Evolutionary conservation across 1,284 basidiomycete species (phyloP).

Genomic region (Ganoderma lingzhi): DNA sequence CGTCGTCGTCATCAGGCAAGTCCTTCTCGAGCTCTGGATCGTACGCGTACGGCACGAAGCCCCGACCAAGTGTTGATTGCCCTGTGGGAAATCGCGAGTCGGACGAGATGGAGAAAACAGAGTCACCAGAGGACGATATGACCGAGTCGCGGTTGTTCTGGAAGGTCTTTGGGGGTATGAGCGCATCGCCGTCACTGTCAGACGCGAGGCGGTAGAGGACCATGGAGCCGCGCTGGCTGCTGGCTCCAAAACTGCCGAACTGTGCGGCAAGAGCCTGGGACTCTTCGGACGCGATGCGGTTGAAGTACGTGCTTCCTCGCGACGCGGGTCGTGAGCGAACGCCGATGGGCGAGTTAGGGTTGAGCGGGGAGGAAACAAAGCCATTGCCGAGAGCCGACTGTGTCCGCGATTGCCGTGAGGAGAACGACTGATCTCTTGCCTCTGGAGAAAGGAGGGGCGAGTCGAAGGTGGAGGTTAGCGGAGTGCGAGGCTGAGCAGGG

Average conservation of each 20-base stretch:
- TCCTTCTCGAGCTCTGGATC: slow-evolving; percentile 70
- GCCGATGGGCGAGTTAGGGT: slow-evolving; percentile 47
- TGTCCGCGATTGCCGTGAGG: slow-evolving; percentile 35
- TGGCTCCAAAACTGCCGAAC: slow-evolving; percentile 30
- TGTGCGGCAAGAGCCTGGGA: slow-evolving; percentile 49
- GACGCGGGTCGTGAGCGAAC: slow-evolving; percentile 41
- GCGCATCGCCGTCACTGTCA: slow-evolving; percentile 43
- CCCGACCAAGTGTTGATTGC: slow-evolving; percentile 45
- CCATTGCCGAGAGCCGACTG: slow-evolving; percentile 43
- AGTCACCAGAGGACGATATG: slow-evolving; percentile 55
- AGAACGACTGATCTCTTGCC: slow-evolving; percentile 28
- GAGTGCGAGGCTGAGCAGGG: slow-evolving; percentile 34
- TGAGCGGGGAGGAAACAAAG: slow-evolving; percentile 58
- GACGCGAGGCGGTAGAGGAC: slow-evolving; percentile 69
- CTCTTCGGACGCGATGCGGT: slow-evolving; percentile 51
- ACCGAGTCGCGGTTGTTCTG: slow-evolving; percentile 47
- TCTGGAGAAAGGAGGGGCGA: slow-evolving; percentile 40
- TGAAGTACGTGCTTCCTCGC: slow-evolving; percentile 33
- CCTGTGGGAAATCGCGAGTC: slow-evolving; percentile 73
- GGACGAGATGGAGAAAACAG: slow-evolving; percentile 58
- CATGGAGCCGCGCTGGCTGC: slow-evolving; percentile 62
- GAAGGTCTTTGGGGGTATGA: slow-evolving; percentile 43
- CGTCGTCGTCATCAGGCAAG: slow-evolving; percentile 70
- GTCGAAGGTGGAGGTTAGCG: slow-evolving; percentile 40
- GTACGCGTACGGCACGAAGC: slow-evolving; percentile 72